A percentile compares a stretch with the other conserved stretches of the same genome.
Conservation (phyloP, 164 flowering plant species). For the Houttuynia cordata region DNA sequence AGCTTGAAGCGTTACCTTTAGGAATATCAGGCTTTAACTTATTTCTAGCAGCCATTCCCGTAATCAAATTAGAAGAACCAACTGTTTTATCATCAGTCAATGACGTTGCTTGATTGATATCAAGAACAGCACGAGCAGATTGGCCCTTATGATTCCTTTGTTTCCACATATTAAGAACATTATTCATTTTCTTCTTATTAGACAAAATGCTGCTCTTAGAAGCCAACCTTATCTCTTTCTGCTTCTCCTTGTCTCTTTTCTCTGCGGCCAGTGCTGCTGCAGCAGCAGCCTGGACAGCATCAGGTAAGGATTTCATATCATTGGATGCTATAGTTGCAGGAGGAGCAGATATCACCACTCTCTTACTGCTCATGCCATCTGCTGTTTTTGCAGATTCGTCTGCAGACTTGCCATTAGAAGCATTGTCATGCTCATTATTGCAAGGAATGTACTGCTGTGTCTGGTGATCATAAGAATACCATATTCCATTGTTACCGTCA, state of each 20-base stretch:
- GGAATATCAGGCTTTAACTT: slow-evolving; percentile 37
- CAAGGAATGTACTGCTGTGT: slow-evolving; percentile 83
- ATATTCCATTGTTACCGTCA: slow-evolving; percentile 77
- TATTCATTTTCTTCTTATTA: slow-evolving; percentile 92
- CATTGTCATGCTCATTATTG: slow-evolving; percentile 47
- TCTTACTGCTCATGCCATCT: slow-evolving; percentile 47
- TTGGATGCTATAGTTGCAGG: slow-evolving; percentile 59
- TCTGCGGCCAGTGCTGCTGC: slow-evolving; percentile 95
- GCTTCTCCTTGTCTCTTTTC: slow-evolving; percentile 88
- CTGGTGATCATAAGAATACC: slow-evolving; percentile 90
- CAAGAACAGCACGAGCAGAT: slow-evolving; percentile 75
- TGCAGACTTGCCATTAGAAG: slow-evolving; percentile 36
- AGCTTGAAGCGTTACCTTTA: slow-evolving; percentile 31
- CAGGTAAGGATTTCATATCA: slow-evolving; percentile 78
- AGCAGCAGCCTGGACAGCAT: slow-evolving; percentile 99
- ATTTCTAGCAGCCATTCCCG: slow-evolving; percentile 29
- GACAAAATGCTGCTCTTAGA: slow-evolving; percentile 89
- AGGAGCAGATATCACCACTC: slow-evolving; percentile 90
- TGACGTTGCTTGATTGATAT: slow-evolving; percentile 30
- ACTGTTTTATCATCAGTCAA: slow-evolving; percentile 34
- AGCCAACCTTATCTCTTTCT: slow-evolving; percentile 80
- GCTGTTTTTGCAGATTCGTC: slow-evolving; percentile 40
- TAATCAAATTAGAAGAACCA: slow-evolving; percentile 1
- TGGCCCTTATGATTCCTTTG: slow-evolving; percentile 95
- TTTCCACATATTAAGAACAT: slow-evolving; percentile 94